Conservation (phyloP, 2,329 filamentous ascomycete genomes). For the Domatiomyces catenatus region DNA sequence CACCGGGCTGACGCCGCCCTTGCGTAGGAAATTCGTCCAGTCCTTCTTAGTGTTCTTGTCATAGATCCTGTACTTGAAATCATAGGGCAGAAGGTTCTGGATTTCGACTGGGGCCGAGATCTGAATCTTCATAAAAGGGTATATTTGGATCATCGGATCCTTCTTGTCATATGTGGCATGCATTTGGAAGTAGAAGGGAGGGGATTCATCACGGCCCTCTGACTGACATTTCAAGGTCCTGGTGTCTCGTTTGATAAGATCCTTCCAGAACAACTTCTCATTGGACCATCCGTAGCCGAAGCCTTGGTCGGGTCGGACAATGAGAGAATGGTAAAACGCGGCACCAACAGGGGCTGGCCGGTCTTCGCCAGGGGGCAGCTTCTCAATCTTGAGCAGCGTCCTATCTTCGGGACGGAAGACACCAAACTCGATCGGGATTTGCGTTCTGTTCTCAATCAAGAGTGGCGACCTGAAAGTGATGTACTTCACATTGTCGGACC, state of each 20-base stretch:
- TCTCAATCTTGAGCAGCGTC: conserved; percentile 90
- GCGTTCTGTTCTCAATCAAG: conserved; percentile 86
- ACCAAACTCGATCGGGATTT: conserved; percentile 87
- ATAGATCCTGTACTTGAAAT: conserved; percentile 98
- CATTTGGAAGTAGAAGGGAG: conserved; percentile 92
- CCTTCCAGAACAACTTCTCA: conserved; percentile 82
- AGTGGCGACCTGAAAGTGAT: conserved; percentile 89
- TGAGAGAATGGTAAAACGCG: conserved; percentile 71
- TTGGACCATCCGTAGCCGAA: conserved; percentile 94
- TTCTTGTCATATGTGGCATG: conserved; percentile 72
- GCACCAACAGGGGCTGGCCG: conserved; percentile 84
- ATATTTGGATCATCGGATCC: conserved; percentile 67
- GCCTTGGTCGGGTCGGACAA: conserved; percentile 82
- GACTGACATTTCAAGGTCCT: conserved; percentile 78
- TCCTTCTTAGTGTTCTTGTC: conserved; percentile 98
- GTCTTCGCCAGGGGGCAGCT: conserved; percentile 81
- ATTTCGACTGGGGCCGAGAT: conserved; percentile 85
- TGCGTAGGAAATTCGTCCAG: conserved; percentile 95
- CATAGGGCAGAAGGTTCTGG: conserved; percentile 86
- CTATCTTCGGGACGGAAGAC: conserved; percentile 78
- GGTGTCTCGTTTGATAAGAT: conserved; percentile 69
- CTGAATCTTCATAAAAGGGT: conserved; percentile 88
- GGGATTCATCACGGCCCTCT: conserved; percentile 59
- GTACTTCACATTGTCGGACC: conserved; percentile 93
- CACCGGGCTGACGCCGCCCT: conserved; percentile 90